Evolutionary conservation across 2,329 filamentous ascomycete genomes (phyloP).

Genomic region (Aspergillus amoenus): DNA sequence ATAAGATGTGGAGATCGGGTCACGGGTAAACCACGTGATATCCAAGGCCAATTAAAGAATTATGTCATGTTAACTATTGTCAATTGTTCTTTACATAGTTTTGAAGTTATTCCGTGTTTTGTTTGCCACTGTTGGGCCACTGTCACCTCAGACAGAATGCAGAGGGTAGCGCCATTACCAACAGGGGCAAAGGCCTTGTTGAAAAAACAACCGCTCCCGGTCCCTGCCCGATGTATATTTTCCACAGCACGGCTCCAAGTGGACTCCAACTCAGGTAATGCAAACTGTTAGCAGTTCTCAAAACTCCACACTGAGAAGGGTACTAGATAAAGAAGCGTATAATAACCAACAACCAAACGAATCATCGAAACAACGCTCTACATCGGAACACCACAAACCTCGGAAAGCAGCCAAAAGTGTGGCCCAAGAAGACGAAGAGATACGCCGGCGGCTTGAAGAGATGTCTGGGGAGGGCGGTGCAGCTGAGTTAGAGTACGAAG

Average conservation of each 20-base stretch:
- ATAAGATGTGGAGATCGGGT: constrained; percentile 2
- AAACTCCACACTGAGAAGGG: neutral
- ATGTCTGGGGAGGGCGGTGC: constrained; percentile 69
- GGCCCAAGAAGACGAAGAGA: constrained; percentile 65
- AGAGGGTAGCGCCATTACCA: neutral
- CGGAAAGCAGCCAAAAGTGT: constrained; percentile 53
- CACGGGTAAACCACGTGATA: constrained; percentile 18
- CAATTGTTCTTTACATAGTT: no score
- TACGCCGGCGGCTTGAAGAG: constrained; percentile 64
- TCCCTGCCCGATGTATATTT: neutral
- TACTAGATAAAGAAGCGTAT: neutral
- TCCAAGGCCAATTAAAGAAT: neutral
- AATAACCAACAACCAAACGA: neutral
- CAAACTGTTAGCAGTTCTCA: neutral
- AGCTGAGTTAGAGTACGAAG: constrained; percentile 71
- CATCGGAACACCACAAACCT: constrained; percentile 9
- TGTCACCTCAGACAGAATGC: neutral
- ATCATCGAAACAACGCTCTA: constrained; percentile 1
- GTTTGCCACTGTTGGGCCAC: neutral
- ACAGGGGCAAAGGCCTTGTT: neutral
- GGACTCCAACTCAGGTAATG: neutral
- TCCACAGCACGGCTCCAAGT: neutral
- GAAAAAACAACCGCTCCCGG: neutral
- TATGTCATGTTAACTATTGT: neutral
- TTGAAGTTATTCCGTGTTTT: neutral